Conservation (phyloP, 2,329 filamentous ascomycete species). For the Purpureocillium lavendulum region DNA sequence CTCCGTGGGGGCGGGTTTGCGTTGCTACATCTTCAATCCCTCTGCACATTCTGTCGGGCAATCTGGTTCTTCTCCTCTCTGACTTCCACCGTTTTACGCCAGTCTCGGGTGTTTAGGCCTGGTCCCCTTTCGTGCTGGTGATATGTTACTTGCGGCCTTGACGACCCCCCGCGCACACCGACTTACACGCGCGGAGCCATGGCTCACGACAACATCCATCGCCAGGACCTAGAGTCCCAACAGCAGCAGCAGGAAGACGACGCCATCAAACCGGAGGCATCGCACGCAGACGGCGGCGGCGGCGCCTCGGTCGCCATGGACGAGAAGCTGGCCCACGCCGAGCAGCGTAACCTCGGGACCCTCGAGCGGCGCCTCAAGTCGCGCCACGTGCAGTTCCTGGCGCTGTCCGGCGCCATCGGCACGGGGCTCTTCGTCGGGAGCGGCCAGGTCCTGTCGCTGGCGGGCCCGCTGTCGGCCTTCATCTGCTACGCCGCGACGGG, state of each 20-base stretch:
- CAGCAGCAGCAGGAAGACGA: not conserved
- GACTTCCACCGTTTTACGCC: too few species aligned
- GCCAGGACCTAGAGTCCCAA: too few species aligned
- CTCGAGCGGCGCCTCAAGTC: slow-evolving; percentile 30
- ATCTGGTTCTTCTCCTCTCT: too few species aligned
- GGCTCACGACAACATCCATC: too few species aligned
- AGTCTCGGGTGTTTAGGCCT: too few species aligned
- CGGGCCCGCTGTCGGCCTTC: slow-evolving; percentile 31
- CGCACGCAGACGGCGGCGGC: not conserved
- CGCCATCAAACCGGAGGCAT: not conserved
- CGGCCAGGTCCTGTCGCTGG: slow-evolving; percentile 32
- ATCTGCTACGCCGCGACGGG: slow-evolving; percentile 34
- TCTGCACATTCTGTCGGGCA: too few species aligned
- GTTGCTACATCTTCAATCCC: too few species aligned
- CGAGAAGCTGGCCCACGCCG: slow-evolving; percentile 10
- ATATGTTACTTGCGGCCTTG: too few species aligned
- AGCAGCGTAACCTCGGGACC: slow-evolving; percentile 20
- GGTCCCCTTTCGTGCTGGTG: too few species aligned
- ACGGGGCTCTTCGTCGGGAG: slow-evolving; percentile 36
- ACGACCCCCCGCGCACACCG: too few species aligned
- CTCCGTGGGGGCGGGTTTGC: too few species aligned
- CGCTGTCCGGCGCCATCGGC: slow-evolving; percentile 31
- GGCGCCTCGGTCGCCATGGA: not conserved
- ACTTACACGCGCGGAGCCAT: too few species aligned
- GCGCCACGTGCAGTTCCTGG: slow-evolving; percentile 32